Evolutionary conservation across 805 yeast genomes (phyloP), one percentile per base, ranked within the genome.

Genomic region (Candida manassasensis): DNA sequence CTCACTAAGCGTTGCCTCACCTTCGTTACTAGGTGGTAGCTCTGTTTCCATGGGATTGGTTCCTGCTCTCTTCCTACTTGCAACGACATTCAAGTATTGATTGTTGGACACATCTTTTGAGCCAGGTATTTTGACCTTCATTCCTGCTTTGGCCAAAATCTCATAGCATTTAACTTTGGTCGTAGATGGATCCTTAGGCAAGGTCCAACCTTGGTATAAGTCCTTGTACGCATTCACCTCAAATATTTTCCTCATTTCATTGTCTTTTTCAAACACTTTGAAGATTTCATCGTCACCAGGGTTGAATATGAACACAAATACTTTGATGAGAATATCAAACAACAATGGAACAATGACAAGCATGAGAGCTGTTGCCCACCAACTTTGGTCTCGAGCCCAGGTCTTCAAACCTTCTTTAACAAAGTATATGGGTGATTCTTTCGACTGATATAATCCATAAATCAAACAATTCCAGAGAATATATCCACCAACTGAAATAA

Each of bases 401-500:
- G 77, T 77, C 32, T 78, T 58, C 32, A 93, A 65, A 2, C 93
- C 95, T 41, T 74, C 69, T 6, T 69, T 65, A 2, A 84, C 96
- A 54, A 75, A 84, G 57, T 76, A 88, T 10, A 84, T 84, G 36
- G 75, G 61, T 21, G 70, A 68, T 35, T 52, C 74, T 52, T 61
- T 74, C 45, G 52, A 58, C 49, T 58, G 64, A 54, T 85, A 82
- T n/a, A 89, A 59, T 3, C 70, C 72, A 52, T 89, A 84, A 31
- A 90, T 73, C 19, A 88, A 55, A 37, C 84, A 69, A 55, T 85
- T 79, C 96, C 97, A 93, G 9, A 80, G 47, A 6, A 84, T 61
- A 81, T 94, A 93, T 1, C 97, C 98, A 16, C 81, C 77, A 21
- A 79, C 79, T 0, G 96, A 85, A 11, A 88, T 68, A 9, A 74